These are phyloP conservation scores for Gymnopilus dilepis DNA, from an alignment of 768 basidiomycete species.

Conservation along the genomic window DNA sequence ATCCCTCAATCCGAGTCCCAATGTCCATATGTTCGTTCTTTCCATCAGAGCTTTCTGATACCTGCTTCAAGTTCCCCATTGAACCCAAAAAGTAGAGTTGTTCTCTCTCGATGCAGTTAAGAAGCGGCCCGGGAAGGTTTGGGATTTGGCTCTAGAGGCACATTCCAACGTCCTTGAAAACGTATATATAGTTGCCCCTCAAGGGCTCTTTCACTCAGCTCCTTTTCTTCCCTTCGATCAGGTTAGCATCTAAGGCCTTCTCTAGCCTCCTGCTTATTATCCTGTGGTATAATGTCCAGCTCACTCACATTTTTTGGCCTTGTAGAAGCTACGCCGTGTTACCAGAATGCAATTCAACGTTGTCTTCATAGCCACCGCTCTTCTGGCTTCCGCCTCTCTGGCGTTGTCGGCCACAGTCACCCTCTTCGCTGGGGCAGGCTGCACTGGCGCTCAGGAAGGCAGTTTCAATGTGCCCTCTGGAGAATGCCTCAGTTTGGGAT, in stretches of 20 bases:
- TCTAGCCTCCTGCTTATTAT: too few relatives aligned
- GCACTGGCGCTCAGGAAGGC: not conserved
- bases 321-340: conserved; percentile 20
- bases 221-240: conserved; percentile 17
- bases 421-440: conserved; percentile 11
- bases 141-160: too few relatives aligned
- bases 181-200: conserved; percentile 17
- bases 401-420: conserved; percentile 20
- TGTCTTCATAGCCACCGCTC: conserved; percentile 16
- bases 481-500: conserved; percentile 19
- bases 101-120: too few relatives aligned
- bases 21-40: too few relatives aligned
- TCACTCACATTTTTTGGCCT: not conserved
- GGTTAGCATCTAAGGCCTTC: too few relatives aligned
- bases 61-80: too few relatives aligned
- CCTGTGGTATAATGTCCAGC: not conserved
- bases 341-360: conserved; percentile 28
- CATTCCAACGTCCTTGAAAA: conserved; percentile 7
- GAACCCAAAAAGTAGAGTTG: too few relatives aligned
- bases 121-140: too few relatives aligned
- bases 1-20: too few relatives aligned
- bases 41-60: too few relatives aligned
- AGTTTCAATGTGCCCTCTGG: conserved; percentile 2
- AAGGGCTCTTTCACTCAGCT: conserved; percentile 11
- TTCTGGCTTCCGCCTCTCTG: conserved; percentile 22